phyloP scores from a whole-genome alignment of 2,329 filamentous ascomycete genomes.

The Thelonectria discophora region DNA sequence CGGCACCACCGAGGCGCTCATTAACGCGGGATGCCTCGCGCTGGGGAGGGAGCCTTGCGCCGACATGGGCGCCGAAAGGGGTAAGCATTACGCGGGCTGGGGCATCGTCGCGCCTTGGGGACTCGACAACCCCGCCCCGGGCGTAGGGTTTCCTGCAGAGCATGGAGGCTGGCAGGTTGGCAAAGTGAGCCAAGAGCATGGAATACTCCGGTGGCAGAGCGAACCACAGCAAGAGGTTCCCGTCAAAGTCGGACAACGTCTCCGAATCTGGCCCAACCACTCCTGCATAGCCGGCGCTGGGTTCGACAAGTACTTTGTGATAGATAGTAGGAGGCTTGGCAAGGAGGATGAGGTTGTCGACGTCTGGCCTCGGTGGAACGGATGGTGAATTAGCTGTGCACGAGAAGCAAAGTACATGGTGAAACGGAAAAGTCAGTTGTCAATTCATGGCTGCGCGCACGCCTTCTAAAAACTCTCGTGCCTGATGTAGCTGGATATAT shows the following conservation, averaged over 20 bases:
- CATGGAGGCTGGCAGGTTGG: constrained; percentile 70
- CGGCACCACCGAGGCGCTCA: constrained; percentile 18
- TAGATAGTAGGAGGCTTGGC: constrained; percentile 68
- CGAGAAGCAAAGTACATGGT: not conserved
- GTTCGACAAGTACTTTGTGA: constrained; percentile 75
- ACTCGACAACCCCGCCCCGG: constrained; percentile 43
- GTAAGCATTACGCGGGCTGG: constrained; percentile 70
- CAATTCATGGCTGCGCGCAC: not conserved
- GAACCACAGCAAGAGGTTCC: constrained; percentile 54
- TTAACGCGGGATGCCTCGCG: constrained; percentile 8
- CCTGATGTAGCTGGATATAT: constrained; percentile 9
- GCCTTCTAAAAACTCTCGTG: not conserved
- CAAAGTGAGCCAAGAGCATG: constrained; percentile 79
- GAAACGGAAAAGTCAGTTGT: not conserved
- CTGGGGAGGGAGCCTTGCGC: constrained; percentile 68
- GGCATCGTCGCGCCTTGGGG: constrained; percentile 67
- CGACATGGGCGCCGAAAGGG: constrained; percentile 45
- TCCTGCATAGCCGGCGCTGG: constrained; percentile 76
- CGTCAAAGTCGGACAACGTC: constrained; percentile 68
- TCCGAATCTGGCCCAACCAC: constrained; percentile 80
- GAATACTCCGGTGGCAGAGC: constrained; percentile 68
- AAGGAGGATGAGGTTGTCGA: constrained; percentile 71
- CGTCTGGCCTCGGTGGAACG: constrained; percentile 77
- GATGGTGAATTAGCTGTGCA: constrained; percentile 62
- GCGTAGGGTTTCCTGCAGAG: constrained; percentile 51